Percentiles rank a stretch among this genome's conserved stretches.
These are phyloP conservation scores for Cyclaneusma minus DNA, from an alignment of 2,329 filamentous ascomycete species.

Conservation along the genomic window DNA sequence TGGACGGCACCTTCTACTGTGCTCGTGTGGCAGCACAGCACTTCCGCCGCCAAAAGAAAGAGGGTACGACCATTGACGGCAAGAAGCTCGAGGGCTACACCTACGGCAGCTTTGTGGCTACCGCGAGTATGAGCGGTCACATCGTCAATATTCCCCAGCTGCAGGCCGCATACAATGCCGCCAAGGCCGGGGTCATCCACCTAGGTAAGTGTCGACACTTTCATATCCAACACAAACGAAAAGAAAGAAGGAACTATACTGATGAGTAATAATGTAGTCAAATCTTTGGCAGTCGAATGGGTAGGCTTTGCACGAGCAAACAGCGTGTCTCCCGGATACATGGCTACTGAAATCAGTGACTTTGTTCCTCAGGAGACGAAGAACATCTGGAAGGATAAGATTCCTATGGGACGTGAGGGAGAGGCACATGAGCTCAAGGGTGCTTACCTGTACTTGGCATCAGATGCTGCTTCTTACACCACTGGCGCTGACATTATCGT, in stretches of 20 bases:
- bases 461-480: conserved; percentile 69
- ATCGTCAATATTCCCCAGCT: conserved; percentile 65
- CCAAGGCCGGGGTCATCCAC: conserved; percentile 49
- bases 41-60: conserved; percentile 54
- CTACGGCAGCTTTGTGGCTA: conserved; percentile 60
- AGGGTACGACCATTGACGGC: conserved; percentile 47
- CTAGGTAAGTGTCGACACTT: conserved; percentile 29
- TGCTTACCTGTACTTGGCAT: conserved; percentile 66
- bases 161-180: conserved; percentile 59
- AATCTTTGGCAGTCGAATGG: conserved; percentile 63
- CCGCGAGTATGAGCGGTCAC: conserved; percentile 64
- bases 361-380: conserved; percentile 53
- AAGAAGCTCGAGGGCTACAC: conserved; percentile 43
- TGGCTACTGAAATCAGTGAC: conserved; percentile 54
- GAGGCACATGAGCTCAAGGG: conserved; percentile 65
- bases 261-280: conserved; percentile 27
- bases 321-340: conserved; percentile 60
- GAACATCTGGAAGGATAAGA: conserved; percentile 62
- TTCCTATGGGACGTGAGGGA: conserved; percentile 65
- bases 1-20: conserved; percentile 67
- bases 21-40: conserved; percentile 53
- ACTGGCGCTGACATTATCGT: conserved; percentile 60
- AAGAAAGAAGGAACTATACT: too few relatives aligned
- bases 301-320: conserved; percentile 60
- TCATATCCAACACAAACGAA: not conserved